phyloP scores from a whole-genome alignment of 2,329 filamentous ascomycete genomes.

The Hirsutella minnesotensis region DNA sequence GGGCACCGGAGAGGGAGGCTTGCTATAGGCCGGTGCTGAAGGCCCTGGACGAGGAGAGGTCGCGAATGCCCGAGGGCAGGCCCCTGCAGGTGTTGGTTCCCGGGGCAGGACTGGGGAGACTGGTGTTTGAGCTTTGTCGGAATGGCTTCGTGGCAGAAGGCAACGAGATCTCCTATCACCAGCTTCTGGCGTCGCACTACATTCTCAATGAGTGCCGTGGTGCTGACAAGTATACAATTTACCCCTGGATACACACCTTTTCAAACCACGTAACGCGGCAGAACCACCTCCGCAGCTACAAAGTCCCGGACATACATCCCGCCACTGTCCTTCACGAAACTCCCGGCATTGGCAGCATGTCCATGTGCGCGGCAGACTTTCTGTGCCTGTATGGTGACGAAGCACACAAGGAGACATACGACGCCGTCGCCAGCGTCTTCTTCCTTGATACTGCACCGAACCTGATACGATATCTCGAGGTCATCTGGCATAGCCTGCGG shows the following conservation, averaged over 20 bases:
- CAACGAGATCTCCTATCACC: slow-evolving; percentile 95
- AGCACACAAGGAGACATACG: slow-evolving; percentile 50
- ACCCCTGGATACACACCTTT: slow-evolving; percentile 79
- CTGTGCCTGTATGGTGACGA: slow-evolving; percentile 67
- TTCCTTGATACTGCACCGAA: slow-evolving; percentile 97
- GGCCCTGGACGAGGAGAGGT: slow-evolving; percentile 44
- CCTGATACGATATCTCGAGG: slow-evolving; percentile 77
- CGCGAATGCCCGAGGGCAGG: slow-evolving; percentile 16
- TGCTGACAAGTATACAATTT: slow-evolving; percentile 57
- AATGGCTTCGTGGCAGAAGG: slow-evolving; percentile 69
- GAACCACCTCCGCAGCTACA: slow-evolving; percentile 63
- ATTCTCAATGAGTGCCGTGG: slow-evolving; percentile 56
- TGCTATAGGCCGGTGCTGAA: slow-evolving; percentile 65
- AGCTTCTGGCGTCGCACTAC: slow-evolving; percentile 74
- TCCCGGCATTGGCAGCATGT: slow-evolving; percentile 53
- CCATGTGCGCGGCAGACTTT: slow-evolving; percentile 90
- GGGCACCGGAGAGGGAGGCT: slow-evolving; percentile 58
- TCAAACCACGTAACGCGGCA: slow-evolving; percentile 67
- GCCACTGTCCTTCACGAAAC: slow-evolving; percentile 35
- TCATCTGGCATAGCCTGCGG: slow-evolving; percentile 66
- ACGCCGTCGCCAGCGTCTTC: slow-evolving; percentile 82
- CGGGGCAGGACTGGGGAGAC: slow-evolving; percentile 75
- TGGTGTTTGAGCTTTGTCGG: slow-evolving; percentile 77
- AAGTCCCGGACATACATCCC: slow-evolving; percentile 73
- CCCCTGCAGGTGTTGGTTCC: slow-evolving; percentile 66